Conservation (phyloP, 768 basidiomycete genomes). For the Lyophyllum decastes region DNA sequence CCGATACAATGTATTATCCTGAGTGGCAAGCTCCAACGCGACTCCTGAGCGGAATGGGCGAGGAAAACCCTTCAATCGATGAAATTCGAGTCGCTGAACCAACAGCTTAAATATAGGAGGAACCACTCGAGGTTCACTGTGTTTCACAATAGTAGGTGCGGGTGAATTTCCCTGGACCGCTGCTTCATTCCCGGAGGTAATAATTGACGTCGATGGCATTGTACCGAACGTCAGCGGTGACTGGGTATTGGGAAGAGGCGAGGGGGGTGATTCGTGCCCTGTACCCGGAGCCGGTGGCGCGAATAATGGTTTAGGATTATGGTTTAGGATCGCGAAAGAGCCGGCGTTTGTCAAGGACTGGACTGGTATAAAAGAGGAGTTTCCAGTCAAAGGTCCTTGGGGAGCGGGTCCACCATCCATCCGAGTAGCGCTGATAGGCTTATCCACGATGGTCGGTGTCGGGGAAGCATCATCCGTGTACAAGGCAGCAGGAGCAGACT, state of each 20-base stretch:
- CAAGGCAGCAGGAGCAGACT: constrained; percentile 10
- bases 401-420: not conserved
- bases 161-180: not conserved
- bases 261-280: not conserved
- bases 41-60: constrained; percentile 39
- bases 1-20: constrained; percentile 31
- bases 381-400: not conserved
- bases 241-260: not conserved
- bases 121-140: constrained; percentile 10
- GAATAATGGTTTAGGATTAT: not conserved
- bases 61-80: constrained; percentile 31
- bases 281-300: not conserved
- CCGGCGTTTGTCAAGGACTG: not conserved
- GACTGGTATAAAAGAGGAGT: not conserved
- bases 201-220: not conserved
- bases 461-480: constrained; percentile 1
- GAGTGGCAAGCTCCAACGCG: constrained; percentile 30
- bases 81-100: constrained; percentile 30
- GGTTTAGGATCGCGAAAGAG: not conserved
- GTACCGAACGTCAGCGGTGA: not conserved
- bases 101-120: constrained; percentile 33
- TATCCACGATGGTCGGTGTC: constrained; percentile 6
- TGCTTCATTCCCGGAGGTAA: not conserved
- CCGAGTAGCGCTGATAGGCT: not conserved
- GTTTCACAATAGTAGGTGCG: not conserved